phyloP scores from a whole-genome alignment of 331 rosid species.

The Cydonia oblonga region DNA sequence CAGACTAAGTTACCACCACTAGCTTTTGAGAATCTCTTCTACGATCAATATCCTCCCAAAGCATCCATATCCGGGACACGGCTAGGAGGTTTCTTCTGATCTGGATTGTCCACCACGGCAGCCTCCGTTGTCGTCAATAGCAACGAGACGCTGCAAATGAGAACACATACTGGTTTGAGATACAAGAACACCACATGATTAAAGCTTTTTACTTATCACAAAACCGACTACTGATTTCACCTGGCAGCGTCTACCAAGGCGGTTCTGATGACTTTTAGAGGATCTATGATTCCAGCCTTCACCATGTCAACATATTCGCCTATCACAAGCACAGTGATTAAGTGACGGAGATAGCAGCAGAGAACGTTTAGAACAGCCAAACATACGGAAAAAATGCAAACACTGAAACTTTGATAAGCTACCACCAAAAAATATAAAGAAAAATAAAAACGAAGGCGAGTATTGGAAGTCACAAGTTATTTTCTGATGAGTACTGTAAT shows the following conservation, averaged over 20 bases:
- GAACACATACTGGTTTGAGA: neutral
- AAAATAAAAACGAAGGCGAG: neutral
- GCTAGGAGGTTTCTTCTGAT: conserved; percentile 50
- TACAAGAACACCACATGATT: neutral
- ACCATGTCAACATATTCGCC: conserved; percentile 90
- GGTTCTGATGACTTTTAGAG: conserved; percentile 84
- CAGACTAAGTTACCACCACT: too few species aligned
- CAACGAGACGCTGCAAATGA: conserved; percentile 52
- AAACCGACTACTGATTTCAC: conserved; percentile 27
- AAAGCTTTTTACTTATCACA: neutral
- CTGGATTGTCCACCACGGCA: conserved; percentile 38
- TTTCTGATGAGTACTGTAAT: neutral
- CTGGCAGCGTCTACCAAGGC: conserved; percentile 90
- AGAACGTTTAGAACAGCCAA: neutral
- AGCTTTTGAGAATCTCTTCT: neutral
- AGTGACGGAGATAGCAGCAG: neutral
- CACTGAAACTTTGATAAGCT: neutral
- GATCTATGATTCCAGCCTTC: conserved; percentile 78
- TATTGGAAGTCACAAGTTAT: neutral
- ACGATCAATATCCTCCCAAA: conserved; percentile 39
- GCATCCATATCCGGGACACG: conserved; percentile 64
- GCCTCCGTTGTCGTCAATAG: conserved; percentile 85
- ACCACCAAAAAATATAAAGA: neutral
- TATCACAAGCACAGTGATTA: conserved; percentile 22
- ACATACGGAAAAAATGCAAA: neutral